Evolutionary conservation across 345 rosid genomes (phyloP), one percentile per base, ranked within the genome.

Genomic region (Eucalyptus polybractea): DNA sequence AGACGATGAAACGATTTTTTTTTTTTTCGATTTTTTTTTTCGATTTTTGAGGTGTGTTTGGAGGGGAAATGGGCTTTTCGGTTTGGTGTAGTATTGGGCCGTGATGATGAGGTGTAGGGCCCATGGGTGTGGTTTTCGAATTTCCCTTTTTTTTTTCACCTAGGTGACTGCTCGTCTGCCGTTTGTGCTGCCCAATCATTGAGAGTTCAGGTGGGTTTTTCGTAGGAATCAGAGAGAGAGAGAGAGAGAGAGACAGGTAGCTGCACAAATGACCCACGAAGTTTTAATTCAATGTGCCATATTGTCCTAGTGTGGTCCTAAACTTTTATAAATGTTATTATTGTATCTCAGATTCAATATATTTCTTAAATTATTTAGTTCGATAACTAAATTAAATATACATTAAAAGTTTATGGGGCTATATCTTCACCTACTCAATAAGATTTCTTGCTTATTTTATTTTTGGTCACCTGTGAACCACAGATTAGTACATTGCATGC

Each of bases 351-450:
- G 2, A 37, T 72, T 72, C 45, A 10, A 6, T 72, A 42, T 10
- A 19, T 12, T 37, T 2, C 13, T 2, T 37, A 6, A 2, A 37
- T 37, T 72, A 19, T 33, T 3, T 37, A 72, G 14, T 19, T 7
- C 2, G 6, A 40, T 3, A 2, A 11, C 2, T 12, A 76, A 12
- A 76, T 21, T 40, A 4, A 76, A 22, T 4, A 11, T 21, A 2
- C 3, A 19, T 1, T 4, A 6, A 40, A 40, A 11, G 0, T 76
- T 76, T 21, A 11, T 3, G 5, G 15, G 15, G 1, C 3, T 4
- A 2, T 7, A 37, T 19, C 11, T n/a, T 11, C 27, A 6, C 14
- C 7, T 19, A 16, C 8, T 53, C 24, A 53, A 21, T 1, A 3
- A 2, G 2, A 21, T 53, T 53, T 53, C 25, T 53, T 21, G 25